Evolutionary conservation across 73 alveolate species (phyloP), one percentile per base, ranked within the genome.

Genomic region (Paramecium bursaria): DNA sequence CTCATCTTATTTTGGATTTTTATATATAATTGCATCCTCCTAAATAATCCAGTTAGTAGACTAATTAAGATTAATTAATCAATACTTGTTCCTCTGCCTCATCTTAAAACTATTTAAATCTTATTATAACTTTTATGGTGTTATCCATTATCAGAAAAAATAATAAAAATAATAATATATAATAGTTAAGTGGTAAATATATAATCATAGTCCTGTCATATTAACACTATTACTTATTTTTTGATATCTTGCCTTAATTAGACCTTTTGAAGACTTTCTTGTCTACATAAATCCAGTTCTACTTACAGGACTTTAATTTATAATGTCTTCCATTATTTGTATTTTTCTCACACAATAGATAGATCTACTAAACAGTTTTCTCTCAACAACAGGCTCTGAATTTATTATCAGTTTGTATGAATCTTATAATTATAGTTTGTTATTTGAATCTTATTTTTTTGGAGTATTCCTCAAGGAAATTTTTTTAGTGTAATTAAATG

Each of bases 1-100:
- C 22, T 67, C 82, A 67, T 67, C 61, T 67, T 67, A 13, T 67
- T 67, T 67, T 19, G 53, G 19, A 67, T 67, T 67, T 42, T 67
- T 67, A 42, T 19, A 67, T 19, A 42, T 67, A 11, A 67, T 67
- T 15, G 55, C 55, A 11, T 67, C 82, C 22, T 67, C 82, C 14
- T 31, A 42, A 35, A 67, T 67, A 15, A 42, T 42, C 82, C 82
- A 67, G 44, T 67, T 67, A 35, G 82, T 22, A 35, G 53, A 35
- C 82, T 67, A 25, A 42, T 21, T 42, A 11, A 35, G 17, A 39
- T 31, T 25, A 30, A 42, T 9, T 39, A 35, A 7, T 11, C 10
- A 39, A 39, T 67, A 67, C 82, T 19, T 27, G 35, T 47, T 67
- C 82, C 7, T 67, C 82, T 33, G 19, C 55, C 22, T 25, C 7